Percentiles rank a stretch among this genome's conserved stretches.
These are phyloP conservation scores for Vitis rupestris DNA, from an alignment of 164 flowering plant species.

Conservation along the genomic window DNA sequence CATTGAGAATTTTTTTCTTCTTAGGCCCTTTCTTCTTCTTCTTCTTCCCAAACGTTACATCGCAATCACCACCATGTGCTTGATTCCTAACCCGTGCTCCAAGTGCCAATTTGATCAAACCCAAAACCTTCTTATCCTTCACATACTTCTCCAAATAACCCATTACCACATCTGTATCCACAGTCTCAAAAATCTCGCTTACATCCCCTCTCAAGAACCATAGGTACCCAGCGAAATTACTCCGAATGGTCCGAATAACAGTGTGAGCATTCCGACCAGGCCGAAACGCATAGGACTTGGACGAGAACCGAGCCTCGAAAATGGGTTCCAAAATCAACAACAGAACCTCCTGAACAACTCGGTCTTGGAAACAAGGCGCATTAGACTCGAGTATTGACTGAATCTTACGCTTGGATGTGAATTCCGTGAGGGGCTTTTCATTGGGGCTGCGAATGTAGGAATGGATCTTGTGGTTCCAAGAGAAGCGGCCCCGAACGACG, in stretches of 20 bases:
- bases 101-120: constrained; percentile 60
- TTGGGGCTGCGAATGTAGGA: constrained; percentile 59
- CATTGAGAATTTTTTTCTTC: constrained; percentile 62
- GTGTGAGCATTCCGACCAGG: constrained; percentile 89
- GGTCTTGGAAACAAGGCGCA: constrained; percentile 67
- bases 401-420: constrained; percentile 51
- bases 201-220: constrained; percentile 88
- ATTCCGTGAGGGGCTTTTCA: constrained; percentile 35
- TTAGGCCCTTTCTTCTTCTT: constrained; percentile 40
- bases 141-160: constrained; percentile 63
- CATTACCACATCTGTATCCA: constrained; percentile 51
- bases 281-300: constrained; percentile 74
- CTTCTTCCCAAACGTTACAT: constrained; percentile 29
- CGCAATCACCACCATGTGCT: constrained; percentile 8
- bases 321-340: constrained; percentile 80
- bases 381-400: constrained; percentile 43
- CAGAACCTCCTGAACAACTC: constrained; percentile 86
- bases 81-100: constrained; percentile 12
- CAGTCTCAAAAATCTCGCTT: constrained; percentile 45
- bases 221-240: constrained; percentile 88
- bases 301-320: constrained; percentile 77
- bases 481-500: constrained; percentile 50
- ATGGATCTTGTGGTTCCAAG: constrained; percentile 54
- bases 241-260: constrained; percentile 79
- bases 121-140: constrained; percentile 70